Evolutionary conservation across 1,284 basidiomycete species (phyloP).

Genomic region (Puccinia brachypodii): DNA sequence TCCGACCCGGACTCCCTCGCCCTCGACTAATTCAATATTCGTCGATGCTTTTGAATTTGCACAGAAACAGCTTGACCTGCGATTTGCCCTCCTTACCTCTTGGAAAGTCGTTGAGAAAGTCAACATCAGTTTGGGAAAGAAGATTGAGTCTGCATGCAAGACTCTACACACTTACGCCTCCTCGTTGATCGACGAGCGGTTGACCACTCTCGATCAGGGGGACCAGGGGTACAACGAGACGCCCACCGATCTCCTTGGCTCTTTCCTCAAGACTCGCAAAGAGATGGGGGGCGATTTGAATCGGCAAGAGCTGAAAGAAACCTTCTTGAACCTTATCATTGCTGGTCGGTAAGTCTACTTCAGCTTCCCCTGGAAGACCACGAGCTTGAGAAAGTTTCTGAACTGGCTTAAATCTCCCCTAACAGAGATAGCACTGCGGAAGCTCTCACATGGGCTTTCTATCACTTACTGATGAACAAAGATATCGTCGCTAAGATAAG

Average conservation of each 20-base stretch:
- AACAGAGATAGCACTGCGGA: slow-evolving; percentile 32
- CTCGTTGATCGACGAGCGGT: slow-evolving; percentile 26
- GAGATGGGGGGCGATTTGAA: slow-evolving; percentile 1
- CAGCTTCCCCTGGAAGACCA: neutral
- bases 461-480: slow-evolving; percentile 30
- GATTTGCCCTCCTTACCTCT: neutral
- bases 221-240: neutral
- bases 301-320: slow-evolving; percentile 27
- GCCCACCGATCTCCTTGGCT: slow-evolving; percentile 4
- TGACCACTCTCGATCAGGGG: neutral
- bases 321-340: slow-evolving; percentile 27
- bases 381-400: neutral
- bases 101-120: slow-evolving; percentile 5
- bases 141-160: neutral
- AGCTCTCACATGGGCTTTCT: slow-evolving; percentile 32
- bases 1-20: too few relatives aligned
- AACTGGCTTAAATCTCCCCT: neutral
- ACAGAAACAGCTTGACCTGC: slow-evolving; percentile 26
- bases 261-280: neutral
- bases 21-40: neutral
- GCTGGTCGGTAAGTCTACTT: slow-evolving; percentile 1
- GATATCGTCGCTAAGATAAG: slow-evolving; percentile 3
- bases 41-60: slow-evolving; percentile 31
- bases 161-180: slow-evolving; percentile 5
- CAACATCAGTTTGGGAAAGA: neutral